Evolutionary conservation across 129 eudicot species (phyloP).

Genomic region (Oenanthe sinensis): DNA sequence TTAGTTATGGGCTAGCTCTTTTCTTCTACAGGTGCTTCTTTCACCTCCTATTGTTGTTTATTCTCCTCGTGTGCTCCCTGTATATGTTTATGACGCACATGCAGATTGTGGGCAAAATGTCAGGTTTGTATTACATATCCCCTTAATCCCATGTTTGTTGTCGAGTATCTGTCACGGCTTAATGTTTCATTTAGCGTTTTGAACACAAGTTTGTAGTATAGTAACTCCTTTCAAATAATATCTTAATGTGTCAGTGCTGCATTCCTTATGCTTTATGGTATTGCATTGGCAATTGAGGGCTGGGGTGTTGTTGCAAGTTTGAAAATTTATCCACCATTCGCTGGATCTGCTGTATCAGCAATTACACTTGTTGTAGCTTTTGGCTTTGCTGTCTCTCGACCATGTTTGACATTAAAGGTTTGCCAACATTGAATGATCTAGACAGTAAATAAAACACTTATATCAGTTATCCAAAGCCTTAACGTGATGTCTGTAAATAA

Average conservation of each 20-base stretch:
- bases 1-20: not conserved
- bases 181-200: not conserved
- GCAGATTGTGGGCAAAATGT: slow-evolving; percentile 97
- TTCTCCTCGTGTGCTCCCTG: slow-evolving; percentile 97
- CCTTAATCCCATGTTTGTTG: not conserved
- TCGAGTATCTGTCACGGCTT: not conserved
- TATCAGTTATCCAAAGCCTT: not conserved
- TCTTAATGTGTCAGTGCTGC: slow-evolving; percentile 60
- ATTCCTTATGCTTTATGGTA: slow-evolving; percentile 85
- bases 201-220: not conserved
- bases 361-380: slow-evolving; percentile 93
- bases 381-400: slow-evolving; percentile 98
- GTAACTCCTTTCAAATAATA: not conserved
- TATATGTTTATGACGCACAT: slow-evolving; percentile 96
- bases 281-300: slow-evolving; percentile 94
- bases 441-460: not conserved
- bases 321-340: slow-evolving; percentile 90
- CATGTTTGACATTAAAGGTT: slow-evolving; percentile 97
- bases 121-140: slow-evolving; percentile 53
- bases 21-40: slow-evolving; percentile 71
- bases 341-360: slow-evolving; percentile 99
- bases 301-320: slow-evolving; percentile 99
- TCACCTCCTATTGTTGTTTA: slow-evolving; percentile 99
- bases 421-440: slow-evolving; percentile 8
- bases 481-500: slow-evolving; percentile 1